Evolutionary conservation across 1,284 basidiomycete species (phyloP), one percentile per base, ranked within the genome.

Genomic region (Ganoderma resinaceum): DNA sequence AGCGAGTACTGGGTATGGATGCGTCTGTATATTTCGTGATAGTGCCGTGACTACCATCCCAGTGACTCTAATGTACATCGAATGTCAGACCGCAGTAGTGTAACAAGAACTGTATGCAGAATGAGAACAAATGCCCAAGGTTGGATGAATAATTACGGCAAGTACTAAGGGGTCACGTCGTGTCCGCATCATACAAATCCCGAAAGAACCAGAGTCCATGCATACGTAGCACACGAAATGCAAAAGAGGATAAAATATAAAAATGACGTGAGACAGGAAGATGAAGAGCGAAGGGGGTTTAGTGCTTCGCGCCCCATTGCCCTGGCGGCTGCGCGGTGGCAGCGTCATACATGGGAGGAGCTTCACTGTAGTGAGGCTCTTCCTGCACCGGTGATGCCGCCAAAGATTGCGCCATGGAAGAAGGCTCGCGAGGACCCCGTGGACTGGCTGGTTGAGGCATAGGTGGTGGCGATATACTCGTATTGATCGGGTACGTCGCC

Each of bases 341-440:
- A 18, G 82, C 81, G 37, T 91, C 91, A 76, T 92, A 92, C 66
- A 81, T 82, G 26, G 91, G 91, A 18, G 91, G 91, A 46, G 79
- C 84, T 53, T 91, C 90, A 23, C 85, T 79, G 68, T 86, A 83
- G 23, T 42, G 62, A n/a, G 37, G 62, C 52, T 63, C 52, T 49
- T 82, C 79, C 23, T 72, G 61, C 31, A 71, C 42, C 4, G 73
- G 68, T 53, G 77, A 74, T 67, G 73, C n/a, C 61, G 73, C 67
- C 26, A 72, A 53, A 7, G 67, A 46, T 35, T 63, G 59, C 20
- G 69, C 61, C 53, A 67, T 69, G 16, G 67, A 55, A 37, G 66
- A 63, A 33, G 72, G 67, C 11, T 59, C 66, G 35, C 73, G 71
- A 9, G 73, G 75, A 7, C 75, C 69, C 35, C 74, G 61, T 12